Conservation (phyloP, 2,329 filamentous ascomycete species). For the Botrytis squamosa region DNA sequence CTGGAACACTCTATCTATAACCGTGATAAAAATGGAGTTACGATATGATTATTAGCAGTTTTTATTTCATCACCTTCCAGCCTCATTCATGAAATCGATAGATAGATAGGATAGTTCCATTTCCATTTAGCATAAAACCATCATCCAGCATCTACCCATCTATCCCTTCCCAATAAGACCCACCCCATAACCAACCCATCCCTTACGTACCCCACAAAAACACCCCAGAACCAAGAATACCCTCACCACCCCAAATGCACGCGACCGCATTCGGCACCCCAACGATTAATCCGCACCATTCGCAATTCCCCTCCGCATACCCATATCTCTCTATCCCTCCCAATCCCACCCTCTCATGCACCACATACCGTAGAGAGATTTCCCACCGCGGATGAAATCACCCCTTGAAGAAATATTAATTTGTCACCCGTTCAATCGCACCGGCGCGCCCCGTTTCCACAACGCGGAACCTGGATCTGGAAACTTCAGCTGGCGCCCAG, state of each 20-base stretch:
- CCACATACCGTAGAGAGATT: background rate
- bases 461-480: conserved; percentile 3
- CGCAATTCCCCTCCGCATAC: background rate
- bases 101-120: background rate
- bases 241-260: background rate
- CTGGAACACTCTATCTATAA: background rate
- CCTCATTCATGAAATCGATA: background rate
- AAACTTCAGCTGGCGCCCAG: background rate
- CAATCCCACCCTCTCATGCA: background rate
- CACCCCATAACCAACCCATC: too few relatives aligned
- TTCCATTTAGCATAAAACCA: background rate
- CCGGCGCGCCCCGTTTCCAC: background rate
- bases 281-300: conserved; percentile 1
- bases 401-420: background rate
- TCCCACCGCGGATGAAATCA: background rate
- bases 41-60: background rate
- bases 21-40: background rate
- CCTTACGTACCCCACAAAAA: background rate
- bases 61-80: background rate
- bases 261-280: background rate
- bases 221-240: background rate
- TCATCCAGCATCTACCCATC: background rate
- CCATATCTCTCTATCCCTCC: background rate
- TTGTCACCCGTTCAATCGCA: background rate
- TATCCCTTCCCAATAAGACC: background rate